Base-by-base conservation (phyloP, 352 stramenopile species). In the Globisporangium nagaii region DNA sequence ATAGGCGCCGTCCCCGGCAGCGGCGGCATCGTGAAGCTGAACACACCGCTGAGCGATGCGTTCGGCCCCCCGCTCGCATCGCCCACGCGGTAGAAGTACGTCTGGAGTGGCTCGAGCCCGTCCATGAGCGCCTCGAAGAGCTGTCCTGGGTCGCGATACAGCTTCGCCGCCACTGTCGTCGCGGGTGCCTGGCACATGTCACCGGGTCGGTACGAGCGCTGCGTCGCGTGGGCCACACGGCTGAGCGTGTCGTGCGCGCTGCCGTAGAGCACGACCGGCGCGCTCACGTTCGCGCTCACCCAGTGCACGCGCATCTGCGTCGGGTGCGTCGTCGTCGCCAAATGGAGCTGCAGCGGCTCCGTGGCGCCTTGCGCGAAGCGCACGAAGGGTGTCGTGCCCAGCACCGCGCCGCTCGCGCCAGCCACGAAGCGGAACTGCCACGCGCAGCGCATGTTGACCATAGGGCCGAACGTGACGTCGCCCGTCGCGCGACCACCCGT, bases 301-400 rank as follows among this genome's bases (percentile, higher is more conserved):
- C 75, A 86, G 41, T 72, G 71, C 39, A 86, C 70, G 15, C 72
- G 60, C 68, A 86, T 84, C 53, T 79, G 55, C 15, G 64, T 66
- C 1, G 41, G 4, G 12, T 30, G 19, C 0, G 17, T 48, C 0
- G 55, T 62, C 30, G 50, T 47, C n/a, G 47, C 48, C 31, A 58
- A 20, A 13, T 58, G 50, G 11, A 59, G 17, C 45, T 63, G 56
- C 24, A 48, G 25, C 25, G 75, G 75, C 61, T 84, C 59, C 15
- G 65, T 70, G 13, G 52, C 25, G 19, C 73, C 75, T 12, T 53
- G 53, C 17, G 47, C 61, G 19, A 74, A 75, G 36, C 47, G 65
- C 35, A 86, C 39, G 12, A 72, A 30, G 20, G 59, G 27, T 1
- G 57, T 71, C 27, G 73, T 64, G 2, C 39, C 62, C 22, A 81